These are phyloP conservation scores for Agapanthus africanus DNA, from an alignment of 106 monocot genomes.

Conservation along the genomic window DNA sequence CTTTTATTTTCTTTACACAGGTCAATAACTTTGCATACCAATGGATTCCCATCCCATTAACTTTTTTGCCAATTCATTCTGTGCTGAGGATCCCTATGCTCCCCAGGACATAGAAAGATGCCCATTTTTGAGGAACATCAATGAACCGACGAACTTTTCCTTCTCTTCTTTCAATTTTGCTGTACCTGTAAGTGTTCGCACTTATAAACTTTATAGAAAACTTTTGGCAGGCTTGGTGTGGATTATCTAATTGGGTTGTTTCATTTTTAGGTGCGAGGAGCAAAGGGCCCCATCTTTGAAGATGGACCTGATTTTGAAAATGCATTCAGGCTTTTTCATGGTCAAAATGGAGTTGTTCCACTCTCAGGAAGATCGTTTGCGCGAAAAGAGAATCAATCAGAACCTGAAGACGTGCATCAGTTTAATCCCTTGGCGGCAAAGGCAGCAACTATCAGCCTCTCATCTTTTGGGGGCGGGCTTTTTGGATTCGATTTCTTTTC, in stretches of 20 bases:
- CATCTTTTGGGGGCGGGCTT: slow-evolving; percentile 62
- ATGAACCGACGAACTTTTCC: slow-evolving; percentile 76
- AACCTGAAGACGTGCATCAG: slow-evolving; percentile 21
- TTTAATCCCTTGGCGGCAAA: slow-evolving; percentile 88
- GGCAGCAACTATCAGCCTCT: slow-evolving; percentile 84
- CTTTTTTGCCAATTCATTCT: slow-evolving; percentile 7
- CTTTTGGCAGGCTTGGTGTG: no score
- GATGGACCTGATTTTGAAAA: slow-evolving; percentile 85
- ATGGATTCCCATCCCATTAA: slow-evolving; percentile 15
- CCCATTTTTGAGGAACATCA: slow-evolving; percentile 91
- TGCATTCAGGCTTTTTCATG: slow-evolving; percentile 87
- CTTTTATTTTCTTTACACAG: no score
- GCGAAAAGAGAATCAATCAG: slow-evolving; percentile 11
- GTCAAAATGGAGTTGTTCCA: slow-evolving; percentile 74
- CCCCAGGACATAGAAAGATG: slow-evolving; percentile 67
- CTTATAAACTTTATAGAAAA: no score
- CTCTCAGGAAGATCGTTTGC: slow-evolving; percentile 39
- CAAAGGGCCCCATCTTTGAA: slow-evolving; percentile 86
- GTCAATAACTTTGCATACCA: no score
- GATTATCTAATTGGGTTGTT: no score
- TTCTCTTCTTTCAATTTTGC: slow-evolving; percentile 51
- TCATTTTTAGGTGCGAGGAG: slow-evolving; percentile 33
- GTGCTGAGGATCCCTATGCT: slow-evolving; percentile 18
- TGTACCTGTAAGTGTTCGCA: slow-evolving; percentile 45
- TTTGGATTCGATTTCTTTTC: slow-evolving; percentile 79